These are phyloP conservation scores for Plasmodium cynomolgi DNA, from an alignment of 169 alveolate species.

Conservation along the genomic window DNA sequence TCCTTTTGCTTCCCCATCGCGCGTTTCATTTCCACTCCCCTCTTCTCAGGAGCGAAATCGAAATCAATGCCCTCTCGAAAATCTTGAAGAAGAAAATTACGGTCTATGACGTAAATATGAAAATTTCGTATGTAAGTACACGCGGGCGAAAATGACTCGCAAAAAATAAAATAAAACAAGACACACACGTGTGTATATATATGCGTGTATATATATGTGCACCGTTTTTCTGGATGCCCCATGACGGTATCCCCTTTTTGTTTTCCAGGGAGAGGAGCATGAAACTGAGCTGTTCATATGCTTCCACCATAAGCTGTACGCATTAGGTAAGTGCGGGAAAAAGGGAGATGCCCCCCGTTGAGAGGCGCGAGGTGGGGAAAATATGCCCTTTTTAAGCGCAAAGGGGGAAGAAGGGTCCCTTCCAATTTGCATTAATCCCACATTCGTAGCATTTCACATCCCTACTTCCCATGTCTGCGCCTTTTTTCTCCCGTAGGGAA, in stretches of 20 bases:
- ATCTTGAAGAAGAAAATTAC: conserved; percentile 58
- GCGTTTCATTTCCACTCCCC: background rate
- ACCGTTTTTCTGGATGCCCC: background rate
- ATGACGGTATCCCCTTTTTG: background rate
- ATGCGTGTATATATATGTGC: background rate
- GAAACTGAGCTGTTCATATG: conserved; percentile 57
- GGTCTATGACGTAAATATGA: conserved; percentile 51
- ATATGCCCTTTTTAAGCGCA: background rate
- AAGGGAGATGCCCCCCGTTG: background rate
- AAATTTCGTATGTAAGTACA: conserved; percentile 48
- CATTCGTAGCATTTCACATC: background rate
- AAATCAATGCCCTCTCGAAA: conserved; percentile 64
- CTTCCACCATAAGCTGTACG: conserved; percentile 61
- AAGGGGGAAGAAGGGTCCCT: background rate
- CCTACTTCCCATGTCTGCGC: background rate
- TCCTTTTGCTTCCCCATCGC: background rate
- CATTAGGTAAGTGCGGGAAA: conserved; percentile 26
- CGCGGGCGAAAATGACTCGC: background rate
- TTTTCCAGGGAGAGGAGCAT: conserved; percentile 55
- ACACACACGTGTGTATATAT: background rate
- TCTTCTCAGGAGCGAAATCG: conserved; percentile 61
- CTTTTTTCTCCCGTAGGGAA: conserved; percentile 19
- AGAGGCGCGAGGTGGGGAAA: background rate
- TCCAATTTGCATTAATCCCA: background rate
- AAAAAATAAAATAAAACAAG: background rate